Percentiles rank a stretch among this genome's conserved stretches.
Conservation (phyloP, 2,329 filamentous ascomycete species). For the Penicillium italicum region DNA sequence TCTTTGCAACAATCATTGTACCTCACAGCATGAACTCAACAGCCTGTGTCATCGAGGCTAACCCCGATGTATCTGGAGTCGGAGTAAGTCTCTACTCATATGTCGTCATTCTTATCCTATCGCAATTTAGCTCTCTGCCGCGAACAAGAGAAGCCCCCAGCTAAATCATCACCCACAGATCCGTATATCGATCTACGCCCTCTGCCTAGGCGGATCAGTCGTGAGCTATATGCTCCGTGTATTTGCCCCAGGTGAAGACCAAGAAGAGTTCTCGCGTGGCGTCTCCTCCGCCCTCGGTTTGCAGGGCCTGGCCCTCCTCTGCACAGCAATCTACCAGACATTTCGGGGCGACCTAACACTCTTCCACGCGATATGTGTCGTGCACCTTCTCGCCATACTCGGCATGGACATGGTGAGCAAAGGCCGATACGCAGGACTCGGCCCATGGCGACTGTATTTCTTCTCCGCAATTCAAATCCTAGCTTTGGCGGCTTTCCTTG, state of each 20-base stretch:
- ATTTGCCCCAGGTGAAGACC: conserved; percentile 14
- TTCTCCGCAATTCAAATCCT: conserved; percentile 11
- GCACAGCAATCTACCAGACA: conserved; percentile 20
- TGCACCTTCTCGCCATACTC: conserved; percentile 16
- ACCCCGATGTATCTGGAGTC: conserved; percentile 15
- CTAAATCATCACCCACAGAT: conserved; percentile 8
- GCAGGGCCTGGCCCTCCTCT: conserved; percentile 19
- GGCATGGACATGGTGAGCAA: conserved; percentile 16
- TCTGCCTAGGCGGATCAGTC: conserved; percentile 17
- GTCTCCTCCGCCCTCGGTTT: conserved; percentile 18
- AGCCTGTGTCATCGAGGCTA: conserved; percentile 14
- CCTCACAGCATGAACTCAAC: conserved; percentile 12
- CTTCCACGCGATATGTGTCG: conserved; percentile 20
- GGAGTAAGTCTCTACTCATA: conserved; percentile 10
- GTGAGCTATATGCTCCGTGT: conserved; percentile 15
- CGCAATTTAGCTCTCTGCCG: background rate
- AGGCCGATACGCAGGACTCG: conserved; percentile 16
- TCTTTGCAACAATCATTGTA: background rate
- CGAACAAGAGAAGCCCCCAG: background rate
- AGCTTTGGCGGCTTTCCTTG: conserved; percentile 10
- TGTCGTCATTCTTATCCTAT: background rate
- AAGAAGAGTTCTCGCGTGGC: conserved; percentile 16
- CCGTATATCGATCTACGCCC: conserved; percentile 17
- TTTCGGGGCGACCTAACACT: conserved; percentile 15
- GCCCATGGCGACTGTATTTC: conserved; percentile 16